These are phyloP conservation scores for Fomitopsis palustris DNA, from an alignment of 1,284 basidiomycete genomes.

Conservation along the genomic window DNA sequence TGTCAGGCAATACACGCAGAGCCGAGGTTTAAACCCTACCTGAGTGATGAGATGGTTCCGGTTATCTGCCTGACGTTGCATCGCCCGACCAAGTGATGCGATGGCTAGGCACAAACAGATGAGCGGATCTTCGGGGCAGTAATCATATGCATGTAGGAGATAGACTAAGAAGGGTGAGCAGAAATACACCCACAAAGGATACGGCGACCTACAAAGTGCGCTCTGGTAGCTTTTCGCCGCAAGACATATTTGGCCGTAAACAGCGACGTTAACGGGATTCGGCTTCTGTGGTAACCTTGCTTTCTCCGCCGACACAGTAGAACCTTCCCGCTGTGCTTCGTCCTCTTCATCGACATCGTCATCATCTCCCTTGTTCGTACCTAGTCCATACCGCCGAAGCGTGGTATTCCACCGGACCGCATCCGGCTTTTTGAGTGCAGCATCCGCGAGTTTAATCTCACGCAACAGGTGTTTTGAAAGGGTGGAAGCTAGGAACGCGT, in stretches of 20 bases:
- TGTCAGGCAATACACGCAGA: background rate
- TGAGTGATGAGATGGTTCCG: slow-evolving; percentile 83
- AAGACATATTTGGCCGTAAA: slow-evolving; percentile 89
- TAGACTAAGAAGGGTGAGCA: slow-evolving; percentile 62
- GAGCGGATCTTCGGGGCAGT: slow-evolving; percentile 81
- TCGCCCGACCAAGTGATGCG: slow-evolving; percentile 83
- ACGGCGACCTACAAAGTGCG: slow-evolving; percentile 71
- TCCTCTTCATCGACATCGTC: slow-evolving; percentile 35
- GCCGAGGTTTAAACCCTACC: slow-evolving; percentile 33
- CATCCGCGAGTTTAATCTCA: slow-evolving; percentile 68
- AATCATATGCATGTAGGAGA: slow-evolving; percentile 83
- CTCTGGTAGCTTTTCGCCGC: slow-evolving; percentile 87
- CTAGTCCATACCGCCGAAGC: slow-evolving; percentile 47
- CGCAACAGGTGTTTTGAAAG: slow-evolving; percentile 81
- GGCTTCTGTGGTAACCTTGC: slow-evolving; percentile 57
- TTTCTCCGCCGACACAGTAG: slow-evolving; percentile 15
- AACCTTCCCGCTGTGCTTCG: slow-evolving; percentile 16
- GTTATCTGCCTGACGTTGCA: slow-evolving; percentile 94
- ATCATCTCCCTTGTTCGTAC: slow-evolving; percentile 26
- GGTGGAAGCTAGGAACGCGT: slow-evolving; percentile 72
- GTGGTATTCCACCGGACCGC: slow-evolving; percentile 53
- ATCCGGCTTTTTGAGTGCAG: slow-evolving; percentile 58
- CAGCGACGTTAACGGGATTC: slow-evolving; percentile 71
- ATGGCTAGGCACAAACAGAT: slow-evolving; percentile 81
- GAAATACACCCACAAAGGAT: background rate